Evolutionary conservation across 495 filamentous ascomycete genomes (phyloP), one percentile per base, ranked within the genome.

Genomic region (Tuber brumale): DNA sequence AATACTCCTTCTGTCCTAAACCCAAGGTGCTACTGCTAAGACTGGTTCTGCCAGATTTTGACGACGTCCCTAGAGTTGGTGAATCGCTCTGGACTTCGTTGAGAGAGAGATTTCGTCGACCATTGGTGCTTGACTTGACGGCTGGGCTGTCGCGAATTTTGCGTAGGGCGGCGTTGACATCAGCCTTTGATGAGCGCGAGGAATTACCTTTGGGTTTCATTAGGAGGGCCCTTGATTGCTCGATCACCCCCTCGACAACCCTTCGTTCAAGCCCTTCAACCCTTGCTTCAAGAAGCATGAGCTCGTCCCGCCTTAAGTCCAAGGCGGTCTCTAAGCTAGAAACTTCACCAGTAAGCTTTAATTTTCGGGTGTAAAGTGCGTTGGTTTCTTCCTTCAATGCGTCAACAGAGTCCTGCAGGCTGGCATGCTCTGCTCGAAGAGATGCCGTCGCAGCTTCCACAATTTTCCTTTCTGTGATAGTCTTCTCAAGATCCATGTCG

Each of bases 181-280:
- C 73, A 35, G 69, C 81, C 79, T 85, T 44, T 85, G 85, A 72
- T 85, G 86, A 46, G 84, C 80, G 74, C 85, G 86, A 71, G 92
- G 88, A 84, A 87, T 91, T 90, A 93, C 92, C 76, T 83, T 85
- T 76, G 85, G 85, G 83, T 76, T 84, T 84, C 77, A 96, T 89
- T 66, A 97, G 88, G 27, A 98, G 86, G 9, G 91, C 90, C 31
- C 94, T 91, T 45, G 95, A 97, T 81, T 97, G 94, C 81, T 99
- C 94, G 77, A 99, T 93, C 57, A 98, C 93, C 43, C 94, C 93
- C 75, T 98, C 95, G 43, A 99, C 85, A 76, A 99, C 97, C 16
- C 95, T 89, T 69, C 94, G 91, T 85, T 99, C 95, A 1, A 99
- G 87, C 39, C 88, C 88, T 78, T 97, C 93, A 16, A 94, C 94